Conservation (phyloP, 176 grass and related monocot genomes). For the Aegilops umbellulata region DNA sequence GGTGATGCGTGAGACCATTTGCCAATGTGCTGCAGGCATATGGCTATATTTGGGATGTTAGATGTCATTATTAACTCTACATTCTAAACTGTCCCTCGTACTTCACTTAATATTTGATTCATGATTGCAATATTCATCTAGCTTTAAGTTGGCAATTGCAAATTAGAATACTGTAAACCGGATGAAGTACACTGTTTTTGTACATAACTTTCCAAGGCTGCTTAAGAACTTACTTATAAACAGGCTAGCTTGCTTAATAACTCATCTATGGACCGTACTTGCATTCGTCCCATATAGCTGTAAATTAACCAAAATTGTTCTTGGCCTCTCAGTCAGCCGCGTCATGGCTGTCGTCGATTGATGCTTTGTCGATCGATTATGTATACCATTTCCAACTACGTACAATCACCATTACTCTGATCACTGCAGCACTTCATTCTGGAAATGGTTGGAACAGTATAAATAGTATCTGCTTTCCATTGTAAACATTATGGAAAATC, state of each 20-base stretch:
- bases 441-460: neutral
- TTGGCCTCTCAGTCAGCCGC: neutral
- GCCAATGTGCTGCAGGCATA: neutral
- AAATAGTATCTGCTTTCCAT: neutral
- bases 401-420: neutral
- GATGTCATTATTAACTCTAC: neutral
- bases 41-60: neutral
- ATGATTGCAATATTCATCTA: neutral
- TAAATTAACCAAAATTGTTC: neutral
- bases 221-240: neutral
- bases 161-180: neutral
- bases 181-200: neutral
- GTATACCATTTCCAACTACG: neutral
- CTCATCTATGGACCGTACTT: neutral
- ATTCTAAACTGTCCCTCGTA: neutral
- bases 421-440: neutral
- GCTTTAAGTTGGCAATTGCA: neutral
- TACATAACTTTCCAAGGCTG: neutral
- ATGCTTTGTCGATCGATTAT: neutral
- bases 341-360: neutral
- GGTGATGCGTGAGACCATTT: neutral
- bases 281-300: neutral
- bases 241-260: neutral
- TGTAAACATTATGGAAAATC: neutral
- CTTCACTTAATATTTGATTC: neutral